phyloP scores from a whole-genome alignment of 2,329 filamentous ascomycete genomes.

The Fusarium marasasianum region DNA sequence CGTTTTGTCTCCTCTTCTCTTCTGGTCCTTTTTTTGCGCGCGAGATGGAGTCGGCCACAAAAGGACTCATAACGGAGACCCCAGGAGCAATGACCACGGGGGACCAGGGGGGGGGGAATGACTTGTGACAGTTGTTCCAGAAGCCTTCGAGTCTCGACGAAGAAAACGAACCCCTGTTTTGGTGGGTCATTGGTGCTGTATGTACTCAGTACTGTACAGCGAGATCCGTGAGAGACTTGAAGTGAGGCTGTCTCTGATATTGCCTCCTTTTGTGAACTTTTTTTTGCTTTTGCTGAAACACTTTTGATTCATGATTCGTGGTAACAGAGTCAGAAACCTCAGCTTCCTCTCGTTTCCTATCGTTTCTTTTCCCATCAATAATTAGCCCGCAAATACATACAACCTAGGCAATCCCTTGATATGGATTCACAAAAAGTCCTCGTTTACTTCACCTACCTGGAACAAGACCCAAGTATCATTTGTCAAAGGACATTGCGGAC shows the following conservation, averaged over 20 bases:
- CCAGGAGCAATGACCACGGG: constrained; percentile 16
- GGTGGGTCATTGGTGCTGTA: constrained; percentile 4
- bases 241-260: constrained; percentile 3
- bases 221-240: constrained; percentile 2
- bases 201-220: not conserved
- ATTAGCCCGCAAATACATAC: not conserved
- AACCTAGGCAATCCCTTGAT: not conserved
- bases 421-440: constrained; percentile 4
- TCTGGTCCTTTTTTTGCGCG: not conserved
- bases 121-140: constrained; percentile 36
- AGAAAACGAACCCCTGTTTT: constrained; percentile 4
- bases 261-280: not conserved
- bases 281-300: constrained; percentile 5
- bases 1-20: not conserved
- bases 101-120: not conserved
- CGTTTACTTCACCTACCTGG: not conserved
- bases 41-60: constrained; percentile 6
- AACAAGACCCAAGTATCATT: not conserved
- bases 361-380: not conserved
- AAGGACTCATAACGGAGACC: constrained; percentile 16
- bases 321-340: not conserved
- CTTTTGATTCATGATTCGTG: not conserved
- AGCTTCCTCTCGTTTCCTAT: not conserved
- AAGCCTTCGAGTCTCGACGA: constrained; percentile 23
- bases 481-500: constrained; percentile 30